Percentiles rank a stretch among this genome's conserved stretches.
These are phyloP conservation scores for Xylaria hypoxylon DNA, from an alignment of 2,329 filamentous ascomycete species.

Conservation along the genomic window DNA sequence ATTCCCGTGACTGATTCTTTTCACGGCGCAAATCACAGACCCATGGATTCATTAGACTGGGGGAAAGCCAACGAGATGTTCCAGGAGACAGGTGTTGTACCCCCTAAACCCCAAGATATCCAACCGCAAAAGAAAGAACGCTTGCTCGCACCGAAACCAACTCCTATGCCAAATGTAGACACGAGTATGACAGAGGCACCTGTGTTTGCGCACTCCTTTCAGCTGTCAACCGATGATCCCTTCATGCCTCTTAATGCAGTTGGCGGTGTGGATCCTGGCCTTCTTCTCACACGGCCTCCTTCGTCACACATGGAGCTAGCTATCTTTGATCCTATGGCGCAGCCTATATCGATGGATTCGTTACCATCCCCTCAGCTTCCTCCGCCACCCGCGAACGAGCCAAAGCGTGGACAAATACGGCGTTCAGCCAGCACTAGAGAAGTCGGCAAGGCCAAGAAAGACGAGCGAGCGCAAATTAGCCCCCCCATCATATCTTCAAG, in stretches of 20 bases:
- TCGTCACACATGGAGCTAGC: conserved; percentile 60
- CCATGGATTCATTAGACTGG: conserved; percentile 69
- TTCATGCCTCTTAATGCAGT: conserved; percentile 60
- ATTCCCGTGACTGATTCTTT: conserved; percentile 59
- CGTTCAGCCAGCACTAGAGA: conserved; percentile 61
- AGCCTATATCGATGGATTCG: conserved; percentile 47
- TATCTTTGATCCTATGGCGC: conserved; percentile 50
- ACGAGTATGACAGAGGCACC: conserved; percentile 53
- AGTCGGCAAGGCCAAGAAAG: conserved; percentile 55
- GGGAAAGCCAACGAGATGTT: conserved; percentile 66
- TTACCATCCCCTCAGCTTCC: conserved; percentile 47
- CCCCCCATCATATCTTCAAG: conserved; percentile 64
- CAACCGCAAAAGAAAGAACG: conserved; percentile 58
- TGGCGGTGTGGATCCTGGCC: conserved; percentile 68
- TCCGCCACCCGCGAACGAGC: conserved; percentile 44
- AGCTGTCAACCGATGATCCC: conserved; percentile 60
- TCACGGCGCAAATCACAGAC: conserved; percentile 57
- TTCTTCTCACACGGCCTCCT: conserved; percentile 66
- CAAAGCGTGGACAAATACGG: conserved; percentile 55
- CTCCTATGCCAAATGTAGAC: conserved; percentile 54
- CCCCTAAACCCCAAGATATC: conserved; percentile 54
- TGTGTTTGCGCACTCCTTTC: conserved; percentile 58
- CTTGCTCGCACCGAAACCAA: conserved; percentile 63
- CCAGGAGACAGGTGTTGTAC: conserved; percentile 58
- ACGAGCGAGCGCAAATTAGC: conserved; percentile 57